Evolutionary conservation across 306 rosid species (phyloP).

Genomic region (Carpinus viminea): DNA sequence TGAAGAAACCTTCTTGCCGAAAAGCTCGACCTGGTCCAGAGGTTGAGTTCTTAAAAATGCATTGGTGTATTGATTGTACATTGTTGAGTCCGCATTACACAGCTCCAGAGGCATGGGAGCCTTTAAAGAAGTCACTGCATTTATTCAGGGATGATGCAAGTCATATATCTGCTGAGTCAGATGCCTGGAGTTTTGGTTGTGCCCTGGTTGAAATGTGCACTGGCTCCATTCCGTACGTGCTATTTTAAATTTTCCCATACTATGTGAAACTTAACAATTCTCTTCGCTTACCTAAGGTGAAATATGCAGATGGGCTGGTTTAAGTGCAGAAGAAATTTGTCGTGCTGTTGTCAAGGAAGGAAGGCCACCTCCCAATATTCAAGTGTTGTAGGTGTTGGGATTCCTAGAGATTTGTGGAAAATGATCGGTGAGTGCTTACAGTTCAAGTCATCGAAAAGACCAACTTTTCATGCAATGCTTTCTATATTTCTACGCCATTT

Average conservation of each 20-base stretch:
- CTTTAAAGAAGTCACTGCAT: slow-evolving; percentile 80
- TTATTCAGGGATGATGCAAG: slow-evolving; percentile 94
- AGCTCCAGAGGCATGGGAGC: slow-evolving; percentile 99
- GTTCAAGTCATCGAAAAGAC: slow-evolving; percentile 86
- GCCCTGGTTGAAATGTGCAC: slow-evolving; percentile 99
- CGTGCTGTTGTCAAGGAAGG: slow-evolving; percentile 81
- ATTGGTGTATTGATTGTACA: slow-evolving; percentile 95
- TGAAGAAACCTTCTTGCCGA: slow-evolving; percentile 87
- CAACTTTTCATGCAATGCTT: slow-evolving; percentile 81
- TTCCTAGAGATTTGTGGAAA: slow-evolving; percentile 96
- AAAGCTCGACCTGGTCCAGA: slow-evolving; percentile 68
- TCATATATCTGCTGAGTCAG: slow-evolving; percentile 90
- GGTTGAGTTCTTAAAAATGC: slow-evolving; percentile 74
- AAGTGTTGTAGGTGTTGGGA: slow-evolving; percentile 97
- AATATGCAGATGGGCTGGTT: slow-evolving; percentile 90
- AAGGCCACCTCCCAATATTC: slow-evolving; percentile 91
- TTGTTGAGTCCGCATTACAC: slow-evolving; percentile 93
- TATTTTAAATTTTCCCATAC: slow-evolving; percentile 31
- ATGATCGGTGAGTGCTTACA: slow-evolving; percentile 99
- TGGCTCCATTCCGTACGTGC: slow-evolving; percentile 96
- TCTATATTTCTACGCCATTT: slow-evolving; percentile 89
- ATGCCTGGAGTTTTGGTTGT: slow-evolving; percentile 99
- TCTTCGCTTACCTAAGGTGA: slow-evolving; percentile 24
- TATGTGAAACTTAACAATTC: slow-evolving; percentile 25
- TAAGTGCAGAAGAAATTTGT: slow-evolving; percentile 88